A percentile compares a stretch with the other conserved stretches of the same genome.
Evolutionary conservation across 768 basidiomycete genomes (phyloP).

Genomic region (Suillus ampliporus): DNA sequence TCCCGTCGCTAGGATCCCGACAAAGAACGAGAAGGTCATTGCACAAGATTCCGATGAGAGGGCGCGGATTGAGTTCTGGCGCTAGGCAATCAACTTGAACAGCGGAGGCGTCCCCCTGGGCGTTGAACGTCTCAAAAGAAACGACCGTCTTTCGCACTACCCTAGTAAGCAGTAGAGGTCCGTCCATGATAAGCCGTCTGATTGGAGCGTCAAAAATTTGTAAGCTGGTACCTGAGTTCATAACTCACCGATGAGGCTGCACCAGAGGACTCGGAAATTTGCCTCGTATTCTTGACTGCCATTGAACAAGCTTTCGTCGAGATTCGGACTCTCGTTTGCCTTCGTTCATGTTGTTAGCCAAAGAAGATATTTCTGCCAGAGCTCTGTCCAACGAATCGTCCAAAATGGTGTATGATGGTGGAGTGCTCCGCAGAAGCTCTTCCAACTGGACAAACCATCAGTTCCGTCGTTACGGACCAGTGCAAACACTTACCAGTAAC

Average conservation of each 20-base stretch:
- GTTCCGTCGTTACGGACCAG: constrained; percentile 9
- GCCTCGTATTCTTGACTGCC: constrained; percentile 88
- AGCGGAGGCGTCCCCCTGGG: constrained; percentile 76
- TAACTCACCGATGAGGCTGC: constrained; percentile 90
- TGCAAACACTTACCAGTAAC: constrained; percentile 69
- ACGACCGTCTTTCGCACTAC: constrained; percentile 86
- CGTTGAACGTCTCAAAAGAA: constrained; percentile 79
- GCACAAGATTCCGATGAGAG: constrained; percentile 83
- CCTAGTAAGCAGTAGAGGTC: constrained; percentile 81
- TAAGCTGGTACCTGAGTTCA: constrained; percentile 3
- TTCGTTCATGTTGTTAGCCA: constrained; percentile 98
- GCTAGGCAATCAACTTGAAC: constrained; percentile 92
- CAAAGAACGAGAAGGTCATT: constrained; percentile 94
- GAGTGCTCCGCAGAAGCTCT: constrained; percentile 83
- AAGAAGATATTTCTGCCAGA: constrained; percentile 80
- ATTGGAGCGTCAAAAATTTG: constrained; percentile 15
- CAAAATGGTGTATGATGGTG: constrained; percentile 74
- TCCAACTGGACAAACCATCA: constrained; percentile 58
- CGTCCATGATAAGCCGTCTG: constrained; percentile 94
- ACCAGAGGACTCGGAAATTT: constrained; percentile 97
- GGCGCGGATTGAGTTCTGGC: constrained; percentile 82
- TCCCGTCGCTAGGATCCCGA: constrained; percentile 82
- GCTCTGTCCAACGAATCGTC: constrained; percentile 89
- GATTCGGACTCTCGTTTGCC: constrained; percentile 96
- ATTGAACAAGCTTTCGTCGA: constrained; percentile 86